Percentiles rank a stretch among this genome's conserved stretches.
phyloP scores from a whole-genome alignment of 2,329 filamentous ascomycete species.

The Sclerotinia glacialis region DNA sequence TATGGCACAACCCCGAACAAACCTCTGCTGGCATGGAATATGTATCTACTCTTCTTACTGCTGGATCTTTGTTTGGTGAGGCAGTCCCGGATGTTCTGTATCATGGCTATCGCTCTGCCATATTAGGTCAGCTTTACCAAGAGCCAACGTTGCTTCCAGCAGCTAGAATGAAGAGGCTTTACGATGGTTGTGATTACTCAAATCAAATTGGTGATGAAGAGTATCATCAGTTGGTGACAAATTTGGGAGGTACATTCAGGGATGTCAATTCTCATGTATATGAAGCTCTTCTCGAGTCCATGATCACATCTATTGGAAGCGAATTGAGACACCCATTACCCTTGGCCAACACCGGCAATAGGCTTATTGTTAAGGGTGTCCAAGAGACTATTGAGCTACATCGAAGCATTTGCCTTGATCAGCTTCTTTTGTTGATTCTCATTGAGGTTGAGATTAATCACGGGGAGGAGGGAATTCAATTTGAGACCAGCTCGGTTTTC shows the following conservation, averaged over 20 bases:
- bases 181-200: constrained; percentile 74
- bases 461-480: constrained; percentile 62
- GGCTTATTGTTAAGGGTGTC: constrained; percentile 69
- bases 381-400: constrained; percentile 75
- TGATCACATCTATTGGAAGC: constrained; percentile 44
- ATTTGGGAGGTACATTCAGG: constrained; percentile 64
- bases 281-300: constrained; percentile 49
- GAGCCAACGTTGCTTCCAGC: constrained; percentile 67
- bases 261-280: constrained; percentile 57
- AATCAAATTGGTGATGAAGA: constrained; percentile 80
- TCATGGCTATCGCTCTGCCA: constrained; percentile 63
- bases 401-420: constrained; percentile 72
- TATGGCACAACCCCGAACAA: constrained; percentile 63
- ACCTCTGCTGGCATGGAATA: constrained; percentile 51
- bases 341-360: constrained; percentile 73
- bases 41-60: constrained; percentile 62
- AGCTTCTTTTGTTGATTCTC: constrained; percentile 79
- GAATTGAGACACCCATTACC: constrained; percentile 40
- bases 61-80: constrained; percentile 68
- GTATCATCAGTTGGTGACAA: constrained; percentile 64
- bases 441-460: constrained; percentile 80
- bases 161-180: constrained; percentile 74
- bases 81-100: constrained; percentile 67
- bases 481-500: constrained; percentile 72
- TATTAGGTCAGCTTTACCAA: constrained; percentile 72